Evolutionary conservation across 2,329 filamentous ascomycete species (phyloP).

Genomic region (Ophioceras dolichostomum): DNA sequence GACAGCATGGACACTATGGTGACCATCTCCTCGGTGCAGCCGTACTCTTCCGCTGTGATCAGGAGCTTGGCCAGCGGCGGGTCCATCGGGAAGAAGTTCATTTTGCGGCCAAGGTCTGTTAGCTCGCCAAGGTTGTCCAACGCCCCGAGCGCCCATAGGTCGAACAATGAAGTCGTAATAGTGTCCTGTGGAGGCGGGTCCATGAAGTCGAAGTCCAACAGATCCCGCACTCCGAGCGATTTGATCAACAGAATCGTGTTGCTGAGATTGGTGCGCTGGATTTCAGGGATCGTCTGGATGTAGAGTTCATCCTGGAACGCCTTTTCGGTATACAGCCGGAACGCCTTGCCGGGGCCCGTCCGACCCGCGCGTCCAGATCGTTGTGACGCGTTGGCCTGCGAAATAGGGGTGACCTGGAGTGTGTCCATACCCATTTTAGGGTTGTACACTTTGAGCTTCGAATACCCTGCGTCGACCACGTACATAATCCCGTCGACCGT

Average conservation of each 20-base stretch:
- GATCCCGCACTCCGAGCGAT: constrained; percentile 83
- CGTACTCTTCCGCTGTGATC: constrained; percentile 81
- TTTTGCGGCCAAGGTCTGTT: constrained; percentile 74
- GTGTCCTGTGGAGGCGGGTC: constrained; percentile 96
- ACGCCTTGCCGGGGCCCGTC: constrained; percentile 91
- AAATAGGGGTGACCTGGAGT: constrained; percentile 93
- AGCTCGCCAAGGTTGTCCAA: constrained; percentile 89
- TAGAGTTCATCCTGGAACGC: constrained; percentile 96
- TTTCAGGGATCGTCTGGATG: constrained; percentile 92
- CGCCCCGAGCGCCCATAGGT: constrained; percentile 90
- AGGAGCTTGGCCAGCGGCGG: constrained; percentile 89
- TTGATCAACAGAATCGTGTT: constrained; percentile 94
- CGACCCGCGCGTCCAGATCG: constrained; percentile 86
- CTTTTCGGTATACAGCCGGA: constrained; percentile 85
- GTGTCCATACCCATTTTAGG: constrained; percentile 99
- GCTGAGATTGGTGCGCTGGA: constrained; percentile 88
- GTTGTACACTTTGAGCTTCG: constrained; percentile 97
- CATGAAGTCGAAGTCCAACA: constrained; percentile 98
- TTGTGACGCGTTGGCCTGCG: constrained; percentile 90
- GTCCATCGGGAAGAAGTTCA: constrained; percentile 98
- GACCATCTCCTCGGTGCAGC: constrained; percentile 93
- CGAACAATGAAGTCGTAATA: constrained; percentile 93
- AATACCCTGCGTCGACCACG: constrained; percentile 91
- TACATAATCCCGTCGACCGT: constrained; percentile 99
- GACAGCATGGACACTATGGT: constrained; percentile 98